These are phyloP conservation scores for Rhipidocladum racemiflorum DNA, from an alignment of 176 grass and related monocot genomes.

Conservation along the genomic window DNA sequence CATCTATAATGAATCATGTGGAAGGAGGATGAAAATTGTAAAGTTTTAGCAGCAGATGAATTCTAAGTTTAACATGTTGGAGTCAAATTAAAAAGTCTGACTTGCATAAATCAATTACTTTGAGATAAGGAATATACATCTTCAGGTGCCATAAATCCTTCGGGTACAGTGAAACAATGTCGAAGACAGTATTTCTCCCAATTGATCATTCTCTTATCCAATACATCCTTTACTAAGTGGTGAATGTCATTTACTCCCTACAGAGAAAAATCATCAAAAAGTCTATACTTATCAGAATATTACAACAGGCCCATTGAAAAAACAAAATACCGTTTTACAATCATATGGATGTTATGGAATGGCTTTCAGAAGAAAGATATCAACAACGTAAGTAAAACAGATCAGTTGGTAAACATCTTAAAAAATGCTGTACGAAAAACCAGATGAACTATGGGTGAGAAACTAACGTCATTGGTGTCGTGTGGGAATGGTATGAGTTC, in stretches of 20 bases:
- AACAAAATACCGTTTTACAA: not conserved
- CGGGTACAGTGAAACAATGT: constrained; percentile 39
- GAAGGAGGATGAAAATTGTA: not conserved
- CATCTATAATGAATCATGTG: constrained; percentile 6
- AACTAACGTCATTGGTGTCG: not conserved
- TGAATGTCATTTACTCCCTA: constrained; percentile 44
- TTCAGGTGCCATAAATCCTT: constrained; percentile 33
- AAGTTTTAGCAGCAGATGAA: not conserved
- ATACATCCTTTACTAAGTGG: constrained; percentile 18
- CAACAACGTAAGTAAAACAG: not conserved
- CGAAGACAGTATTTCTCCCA: constrained; percentile 45
- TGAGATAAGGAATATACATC: constrained; percentile 29
- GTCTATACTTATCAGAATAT: not conserved
- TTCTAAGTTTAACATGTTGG: not conserved
- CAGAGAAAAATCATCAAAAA: constrained; percentile 19
- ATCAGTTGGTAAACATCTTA: not conserved
- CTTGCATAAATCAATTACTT: constrained; percentile 6
- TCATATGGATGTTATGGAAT: not conserved
- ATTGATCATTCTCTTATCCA: constrained; percentile 39
- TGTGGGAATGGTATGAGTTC: not conserved
- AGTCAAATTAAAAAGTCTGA: not conserved
- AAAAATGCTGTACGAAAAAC: not conserved
- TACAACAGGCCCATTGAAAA: not conserved
- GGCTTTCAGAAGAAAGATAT: not conserved
- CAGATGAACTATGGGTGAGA: not conserved